Base-by-base conservation (phyloP, 2,329 filamentous ascomycete species). In the Incumbomyces lentus region DNA sequence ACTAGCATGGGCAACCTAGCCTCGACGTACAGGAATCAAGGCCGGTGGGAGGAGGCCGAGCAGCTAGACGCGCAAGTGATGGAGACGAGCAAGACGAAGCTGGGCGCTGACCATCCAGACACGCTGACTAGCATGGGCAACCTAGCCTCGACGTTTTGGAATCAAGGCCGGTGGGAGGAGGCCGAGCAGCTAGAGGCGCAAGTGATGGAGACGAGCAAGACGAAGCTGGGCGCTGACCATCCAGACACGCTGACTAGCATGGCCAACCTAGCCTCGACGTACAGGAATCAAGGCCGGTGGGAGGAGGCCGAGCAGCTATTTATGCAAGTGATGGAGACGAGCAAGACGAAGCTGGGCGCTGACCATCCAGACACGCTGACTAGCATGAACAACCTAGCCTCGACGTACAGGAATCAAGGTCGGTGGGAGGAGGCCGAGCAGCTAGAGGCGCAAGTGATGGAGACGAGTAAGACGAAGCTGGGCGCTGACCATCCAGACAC, bases 1-100 rank as follows among this genome's bases (percentile, higher is more conserved):
- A 22, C 2, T 3, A 57, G 49, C 43, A 54, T 57, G 42, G 52
- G 44, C 16, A 54, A 52, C 17, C 51, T 62, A 10, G 59, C 52
- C 30, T 17, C 7, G 8, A 42, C 49, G 29, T 46, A 58, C 8
- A 13, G 34, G 12, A 32, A 40, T 12, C 58, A 45, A 45, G 41
- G 37, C 33, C 22, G 22, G 33, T 45, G 38, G n/a, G 34, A 50
- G 13, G n/a, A 49, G 19, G 44, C 45, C 6, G 48, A 48, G 31
- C 37, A 49, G 26, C 14, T 55, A 5, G 32, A 51, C 18, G 29
- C 45, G n/a, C 44, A 55, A 40, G 36, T 53, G 2, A 10, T 53
- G 3, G 22, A 38, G 19, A 46, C 48, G 12, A 48, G 48, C 32
- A 44, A 48, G 26, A 8, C 38, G 14, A 49, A 16, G 10, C 42